Evolutionary conservation across 2,329 filamentous ascomycete genomes (phyloP), one percentile per base, ranked within the genome.

Genomic region (Fusarium drepaniforme): DNA sequence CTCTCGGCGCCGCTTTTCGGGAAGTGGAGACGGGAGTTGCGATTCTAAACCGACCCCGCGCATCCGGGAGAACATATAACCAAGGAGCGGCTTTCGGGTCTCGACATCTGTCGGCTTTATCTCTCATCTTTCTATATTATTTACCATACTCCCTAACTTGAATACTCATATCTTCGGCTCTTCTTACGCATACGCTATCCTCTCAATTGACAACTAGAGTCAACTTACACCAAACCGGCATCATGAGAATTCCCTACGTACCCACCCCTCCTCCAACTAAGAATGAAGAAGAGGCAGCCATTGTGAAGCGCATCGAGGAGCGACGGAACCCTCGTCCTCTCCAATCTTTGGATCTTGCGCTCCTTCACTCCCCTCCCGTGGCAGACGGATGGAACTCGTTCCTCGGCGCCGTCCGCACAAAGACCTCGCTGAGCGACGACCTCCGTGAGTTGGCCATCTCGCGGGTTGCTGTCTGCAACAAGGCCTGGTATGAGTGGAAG

Each of bases 401-500:
- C 81, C 87, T 94, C 13, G 92, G 91, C 69, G 90, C 90, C 30
- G 82, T 92, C 38, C 88, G 91, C 74, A 90, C 89, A 49, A 83
- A 84, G 73, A 89, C 89, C 28, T 80, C 79, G 5, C 78, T 92
- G 8, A 65, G 83, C 5, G 87, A 86, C 59, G 87, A 89, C 76
- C 80, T 95, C 64, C 91, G 93, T 75, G 94, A 97, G 85, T 86
- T 96, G 21, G 92, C 93, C 75, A 96, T 97, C 77, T 94, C 91
- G 79, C 90, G 94, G 59, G 93, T 97, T 16, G 95, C 95, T 15
- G 91, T 93, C 18, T 89, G 94, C 78, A 97, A 97, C 83, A 83
- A 88, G 21, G 95, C 95, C 2, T 94, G 93, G 91, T 97, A 95
- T 83, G 95, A 97, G 82, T 97, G 94, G 94, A 89, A 85, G 40